Percentiles rank a stretch among this genome's conserved stretches.
Evolutionary conservation across 768 basidiomycete genomes (phyloP).

Genomic region (Phaffia tasmanica): DNA sequence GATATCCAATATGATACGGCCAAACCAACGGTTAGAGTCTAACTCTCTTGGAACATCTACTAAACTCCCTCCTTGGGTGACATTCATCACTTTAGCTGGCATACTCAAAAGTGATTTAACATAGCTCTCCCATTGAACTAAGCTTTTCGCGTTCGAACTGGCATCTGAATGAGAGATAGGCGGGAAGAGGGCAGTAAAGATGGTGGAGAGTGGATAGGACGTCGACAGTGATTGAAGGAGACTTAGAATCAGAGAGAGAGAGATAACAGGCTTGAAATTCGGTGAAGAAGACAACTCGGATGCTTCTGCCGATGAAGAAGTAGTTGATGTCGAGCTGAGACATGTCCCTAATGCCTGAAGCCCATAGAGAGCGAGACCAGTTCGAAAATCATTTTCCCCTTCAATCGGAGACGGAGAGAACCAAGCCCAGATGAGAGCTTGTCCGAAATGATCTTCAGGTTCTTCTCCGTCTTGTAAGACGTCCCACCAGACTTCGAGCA

Average conservation of each 20-base stretch:
- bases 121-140: conserved; percentile 59
- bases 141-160: background rate
- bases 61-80: conserved; percentile 42
- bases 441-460: background rate
- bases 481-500: background rate
- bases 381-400: conserved; percentile 46
- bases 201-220: conserved; percentile 58
- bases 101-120: conserved; percentile 54
- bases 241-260: conserved; percentile 42
- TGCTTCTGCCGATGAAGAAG: background rate
- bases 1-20: background rate
- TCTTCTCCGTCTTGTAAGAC: background rate
- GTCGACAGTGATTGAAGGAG: conserved; percentile 49
- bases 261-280: no score
- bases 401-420: conserved; percentile 35
- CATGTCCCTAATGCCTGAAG: conserved; percentile 45
- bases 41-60: conserved; percentile 44
- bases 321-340: background rate
- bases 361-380: conserved; percentile 38
- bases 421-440: conserved; percentile 9
- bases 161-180: background rate
- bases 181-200: conserved; percentile 48
- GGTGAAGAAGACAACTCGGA: background rate
- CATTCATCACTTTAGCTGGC: conserved; percentile 71
- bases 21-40: conserved; percentile 31